A percentile compares a stretch with the other conserved stretches of the same genome.
Conservation (phyloP, 1,139 yeast species). For the Candida glucosophila region DNA sequence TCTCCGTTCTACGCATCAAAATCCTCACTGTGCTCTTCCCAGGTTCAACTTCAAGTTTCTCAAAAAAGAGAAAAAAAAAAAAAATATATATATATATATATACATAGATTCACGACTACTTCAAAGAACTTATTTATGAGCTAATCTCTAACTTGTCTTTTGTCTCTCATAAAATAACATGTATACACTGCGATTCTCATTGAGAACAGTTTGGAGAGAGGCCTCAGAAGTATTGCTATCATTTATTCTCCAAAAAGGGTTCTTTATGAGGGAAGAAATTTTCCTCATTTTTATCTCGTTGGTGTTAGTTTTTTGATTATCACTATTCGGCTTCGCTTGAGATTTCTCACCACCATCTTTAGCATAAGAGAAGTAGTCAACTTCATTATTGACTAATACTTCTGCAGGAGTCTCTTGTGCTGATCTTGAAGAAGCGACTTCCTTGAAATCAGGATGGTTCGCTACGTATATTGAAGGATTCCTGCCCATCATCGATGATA, state of each 20-base stretch:
- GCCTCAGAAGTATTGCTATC: slow-evolving; percentile 66
- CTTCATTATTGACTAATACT: slow-evolving; percentile 26
- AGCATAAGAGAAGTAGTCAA: slow-evolving; percentile 14
- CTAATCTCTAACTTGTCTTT: slow-evolving; percentile 9
- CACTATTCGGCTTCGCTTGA: slow-evolving; percentile 3
- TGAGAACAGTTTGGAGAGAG: slow-evolving; percentile 48
- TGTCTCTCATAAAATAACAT: slow-evolving; percentile 70
- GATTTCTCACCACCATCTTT: slow-evolving; percentile 1
- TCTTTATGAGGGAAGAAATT: slow-evolving; percentile 43
- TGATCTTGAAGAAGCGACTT: slow-evolving; percentile 18
- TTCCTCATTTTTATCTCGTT: slow-evolving; percentile 36
- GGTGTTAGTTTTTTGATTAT: slow-evolving; percentile 3
- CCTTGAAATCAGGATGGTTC: slow-evolving; percentile 7
- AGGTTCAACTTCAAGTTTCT: no score
- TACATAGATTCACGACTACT: no score
- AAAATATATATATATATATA: slow-evolving; percentile 1
- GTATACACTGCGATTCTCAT: slow-evolving; percentile 69
- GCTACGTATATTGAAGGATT: slow-evolving; percentile 37
- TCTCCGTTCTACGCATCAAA: no score
- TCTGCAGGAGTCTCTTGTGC: slow-evolving; percentile 42
- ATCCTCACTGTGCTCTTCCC: no score
- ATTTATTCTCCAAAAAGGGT: slow-evolving; percentile 82
- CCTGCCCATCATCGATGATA: slow-evolving; percentile 37
- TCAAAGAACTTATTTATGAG: no score
- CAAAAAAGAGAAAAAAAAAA: no score